A percentile compares a stretch with the other conserved stretches of the same genome.
Conservation (phyloP, 139 green algal genomes). For the Zygnema circumcarinatum region DNA sequence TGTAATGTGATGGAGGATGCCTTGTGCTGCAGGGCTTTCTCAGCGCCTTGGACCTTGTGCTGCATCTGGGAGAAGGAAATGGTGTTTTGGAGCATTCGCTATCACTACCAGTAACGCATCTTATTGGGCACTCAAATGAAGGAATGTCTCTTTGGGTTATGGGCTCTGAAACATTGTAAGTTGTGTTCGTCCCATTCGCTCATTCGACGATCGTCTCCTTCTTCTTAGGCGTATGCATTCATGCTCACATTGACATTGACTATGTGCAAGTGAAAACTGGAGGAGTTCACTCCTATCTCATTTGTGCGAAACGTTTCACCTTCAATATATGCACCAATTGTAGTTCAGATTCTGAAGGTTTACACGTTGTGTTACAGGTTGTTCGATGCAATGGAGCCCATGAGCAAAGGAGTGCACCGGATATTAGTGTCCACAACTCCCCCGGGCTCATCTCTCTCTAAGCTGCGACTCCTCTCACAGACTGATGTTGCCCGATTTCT, state of each 20-base stretch:
- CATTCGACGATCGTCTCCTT: too few relatives aligned
- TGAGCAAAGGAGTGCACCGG: conserved; percentile 51
- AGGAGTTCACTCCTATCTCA: too few relatives aligned
- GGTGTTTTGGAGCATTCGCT: neutral
- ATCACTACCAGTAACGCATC: conserved; percentile 15
- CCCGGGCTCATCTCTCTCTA: neutral
- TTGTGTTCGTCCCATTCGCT: too few relatives aligned
- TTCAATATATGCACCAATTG: too few relatives aligned
- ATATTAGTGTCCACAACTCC: conserved; percentile 1
- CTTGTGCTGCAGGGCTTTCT: conserved; percentile 26
- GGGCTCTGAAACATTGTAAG: neutral
- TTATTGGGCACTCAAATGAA: conserved; percentile 47
- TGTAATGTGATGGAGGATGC: too few relatives aligned
- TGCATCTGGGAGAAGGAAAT: conserved; percentile 25
- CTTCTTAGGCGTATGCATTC: too few relatives aligned
- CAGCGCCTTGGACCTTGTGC: conserved; percentile 42
- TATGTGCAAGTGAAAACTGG: too few relatives aligned
- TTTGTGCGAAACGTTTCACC: too few relatives aligned
- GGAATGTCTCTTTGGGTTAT: conserved; percentile 31
- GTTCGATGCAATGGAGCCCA: conserved; percentile 28
- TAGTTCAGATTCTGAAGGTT: too few relatives aligned
- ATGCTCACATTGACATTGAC: too few relatives aligned
- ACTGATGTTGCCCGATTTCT: conserved; percentile 32
- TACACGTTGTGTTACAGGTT: conserved; percentile 30
- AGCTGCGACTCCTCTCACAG: conserved; percentile 20